Percentiles rank a stretch among this genome's conserved stretches.
phyloP scores from a whole-genome alignment of 2,329 filamentous ascomycete species.

The Colletotrichum simmondsii region DNA sequence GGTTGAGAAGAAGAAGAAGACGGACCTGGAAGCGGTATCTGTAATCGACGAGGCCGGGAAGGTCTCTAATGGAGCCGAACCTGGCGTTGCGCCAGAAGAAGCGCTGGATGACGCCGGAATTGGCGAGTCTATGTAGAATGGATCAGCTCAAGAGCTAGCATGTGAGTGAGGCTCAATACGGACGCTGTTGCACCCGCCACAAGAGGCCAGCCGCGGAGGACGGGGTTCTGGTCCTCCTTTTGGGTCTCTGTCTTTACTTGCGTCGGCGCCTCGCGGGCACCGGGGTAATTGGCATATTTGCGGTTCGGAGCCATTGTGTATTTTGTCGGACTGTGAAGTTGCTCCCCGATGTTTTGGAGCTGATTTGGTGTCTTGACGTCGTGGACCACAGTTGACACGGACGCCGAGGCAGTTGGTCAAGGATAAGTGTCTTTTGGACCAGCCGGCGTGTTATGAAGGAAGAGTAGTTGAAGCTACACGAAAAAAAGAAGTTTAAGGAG shows the following conservation, averaged over 20 bases:
- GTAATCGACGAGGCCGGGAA: slow-evolving; percentile 57
- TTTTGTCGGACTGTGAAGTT: background rate
- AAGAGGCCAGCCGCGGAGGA: slow-evolving; percentile 73
- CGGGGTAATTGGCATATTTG: slow-evolving; percentile 35
- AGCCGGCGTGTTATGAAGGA: background rate
- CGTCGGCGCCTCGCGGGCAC: slow-evolving; percentile 22
- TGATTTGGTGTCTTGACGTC: background rate
- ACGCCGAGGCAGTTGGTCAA: background rate
- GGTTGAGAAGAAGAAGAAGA: background rate
- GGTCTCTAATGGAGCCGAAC: slow-evolving; percentile 58
- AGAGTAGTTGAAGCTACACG: background rate
- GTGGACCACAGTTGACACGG: background rate
- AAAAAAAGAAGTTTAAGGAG: background rate
- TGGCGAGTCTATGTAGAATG: slow-evolving; percentile 61
- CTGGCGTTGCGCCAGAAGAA: slow-evolving; percentile 77
- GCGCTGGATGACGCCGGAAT: slow-evolving; percentile 69
- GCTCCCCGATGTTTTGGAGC: background rate
- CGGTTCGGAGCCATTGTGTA: slow-evolving; percentile 32
- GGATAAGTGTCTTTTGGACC: background rate
- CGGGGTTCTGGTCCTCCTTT: slow-evolving; percentile 71
- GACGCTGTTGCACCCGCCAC: slow-evolving; percentile 71
- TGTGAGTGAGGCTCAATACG: slow-evolving; percentile 38
- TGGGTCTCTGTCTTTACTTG: slow-evolving; percentile 6
- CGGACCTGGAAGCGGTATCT: slow-evolving; percentile 61
- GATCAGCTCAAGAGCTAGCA: background rate